Conservation (phyloP, 805 yeast species). For the Wickerhamiella dianesei region DNA sequence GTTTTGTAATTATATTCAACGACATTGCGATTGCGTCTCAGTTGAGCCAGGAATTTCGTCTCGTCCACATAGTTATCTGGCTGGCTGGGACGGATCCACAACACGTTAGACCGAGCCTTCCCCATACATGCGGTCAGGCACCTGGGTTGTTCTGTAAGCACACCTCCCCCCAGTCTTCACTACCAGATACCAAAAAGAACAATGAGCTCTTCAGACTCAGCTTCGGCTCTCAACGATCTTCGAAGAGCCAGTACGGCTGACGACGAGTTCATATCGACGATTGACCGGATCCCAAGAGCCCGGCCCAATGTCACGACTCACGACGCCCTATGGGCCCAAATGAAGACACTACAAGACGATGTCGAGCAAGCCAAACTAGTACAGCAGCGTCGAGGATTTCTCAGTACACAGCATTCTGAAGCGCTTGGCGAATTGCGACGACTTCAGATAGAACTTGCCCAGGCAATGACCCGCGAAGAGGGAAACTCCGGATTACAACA, state of each 20-base stretch:
- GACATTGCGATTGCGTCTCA: slow-evolving; percentile 65
- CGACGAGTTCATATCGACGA: neutral
- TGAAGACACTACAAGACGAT: slow-evolving; percentile 74
- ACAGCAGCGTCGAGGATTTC: slow-evolving; percentile 24
- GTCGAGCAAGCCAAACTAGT: slow-evolving; percentile 38
- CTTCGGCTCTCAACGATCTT: neutral
- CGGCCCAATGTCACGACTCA: slow-evolving; percentile 51
- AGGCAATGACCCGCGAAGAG: slow-evolving; percentile 27
- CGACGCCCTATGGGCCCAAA: slow-evolving; percentile 76
- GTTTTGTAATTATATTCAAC: slow-evolving; percentile 48
- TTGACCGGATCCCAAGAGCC: slow-evolving; percentile 41
- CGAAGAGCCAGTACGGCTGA: neutral
- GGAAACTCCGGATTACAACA: slow-evolving; percentile 18
- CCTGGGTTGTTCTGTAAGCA: no score
- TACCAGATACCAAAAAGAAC: no score
- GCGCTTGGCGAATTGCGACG: slow-evolving; percentile 41
- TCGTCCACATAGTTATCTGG: slow-evolving; percentile 86
- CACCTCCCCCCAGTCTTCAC: no score
- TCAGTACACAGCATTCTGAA: slow-evolving; percentile 33
- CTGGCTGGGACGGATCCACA: slow-evolving; percentile 73
- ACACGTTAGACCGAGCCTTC: slow-evolving; percentile 33
- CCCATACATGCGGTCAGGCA: no score
- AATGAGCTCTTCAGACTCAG: neutral
- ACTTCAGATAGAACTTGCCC: slow-evolving; percentile 40
- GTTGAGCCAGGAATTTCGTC: slow-evolving; percentile 58